These are phyloP conservation scores for Colletotrichum sojae DNA, from an alignment of 2,329 filamentous ascomycete species.

Conservation along the genomic window DNA sequence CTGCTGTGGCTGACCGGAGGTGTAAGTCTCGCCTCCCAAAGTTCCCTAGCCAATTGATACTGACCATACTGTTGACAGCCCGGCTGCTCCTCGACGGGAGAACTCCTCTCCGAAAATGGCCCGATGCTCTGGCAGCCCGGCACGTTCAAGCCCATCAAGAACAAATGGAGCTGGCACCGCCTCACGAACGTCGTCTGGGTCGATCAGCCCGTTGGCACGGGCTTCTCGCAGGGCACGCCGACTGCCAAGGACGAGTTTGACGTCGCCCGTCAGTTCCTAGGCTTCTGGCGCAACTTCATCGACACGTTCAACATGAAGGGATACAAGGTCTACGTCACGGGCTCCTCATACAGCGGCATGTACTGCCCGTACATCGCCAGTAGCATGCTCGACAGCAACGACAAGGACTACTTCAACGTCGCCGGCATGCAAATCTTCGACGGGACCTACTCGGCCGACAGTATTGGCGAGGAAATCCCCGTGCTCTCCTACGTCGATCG, in stretches of 20 bases:
- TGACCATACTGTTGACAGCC: slow-evolving; percentile 51
- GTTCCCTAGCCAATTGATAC: not conserved
- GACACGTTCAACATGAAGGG: slow-evolving; percentile 77
- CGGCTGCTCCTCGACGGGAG: slow-evolving; percentile 74
- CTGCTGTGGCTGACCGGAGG: slow-evolving; percentile 74
- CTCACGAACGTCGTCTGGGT: slow-evolving; percentile 84
- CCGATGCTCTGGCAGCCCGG: slow-evolving; percentile 81
- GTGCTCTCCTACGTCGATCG: slow-evolving; percentile 73
- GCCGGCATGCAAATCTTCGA: slow-evolving; percentile 81
- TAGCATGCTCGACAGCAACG: slow-evolving; percentile 77
- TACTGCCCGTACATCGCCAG: slow-evolving; percentile 81
- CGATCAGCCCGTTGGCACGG: slow-evolving; percentile 77
- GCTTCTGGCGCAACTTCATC: slow-evolving; percentile 85
- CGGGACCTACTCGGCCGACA: slow-evolving; percentile 71
- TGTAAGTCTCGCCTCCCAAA: slow-evolving; percentile 47
- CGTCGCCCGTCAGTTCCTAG: slow-evolving; percentile 78
- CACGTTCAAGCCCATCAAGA: slow-evolving; percentile 74
- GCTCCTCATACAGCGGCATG: slow-evolving; percentile 78
- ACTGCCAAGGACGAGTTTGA: slow-evolving; percentile 78
- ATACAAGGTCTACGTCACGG: slow-evolving; percentile 80
- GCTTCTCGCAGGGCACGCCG: slow-evolving; percentile 76
- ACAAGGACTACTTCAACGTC: slow-evolving; percentile 77
- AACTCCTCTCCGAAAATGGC: slow-evolving; percentile 83
- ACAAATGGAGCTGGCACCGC: slow-evolving; percentile 81
- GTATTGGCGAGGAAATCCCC: slow-evolving; percentile 61